Evolutionary conservation across 805 yeast species (phyloP), one percentile per base, ranked within the genome.

Genomic region (Kazachstania kunashirensis): DNA sequence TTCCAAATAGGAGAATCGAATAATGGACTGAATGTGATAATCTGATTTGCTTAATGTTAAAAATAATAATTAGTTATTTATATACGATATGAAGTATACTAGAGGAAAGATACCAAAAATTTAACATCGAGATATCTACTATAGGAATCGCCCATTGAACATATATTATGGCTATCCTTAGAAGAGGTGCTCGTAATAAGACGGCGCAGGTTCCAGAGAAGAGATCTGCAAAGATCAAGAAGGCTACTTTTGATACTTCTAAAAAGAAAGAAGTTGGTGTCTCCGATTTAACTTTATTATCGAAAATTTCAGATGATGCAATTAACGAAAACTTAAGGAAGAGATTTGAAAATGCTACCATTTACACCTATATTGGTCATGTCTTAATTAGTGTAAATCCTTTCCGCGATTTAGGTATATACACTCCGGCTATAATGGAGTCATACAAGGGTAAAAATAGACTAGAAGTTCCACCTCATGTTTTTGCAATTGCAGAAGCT

Each of bases 201-300:
- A 63, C 64, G 23, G 64, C 64, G 34, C 68, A 56, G 51, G 73
- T 66, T 47, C 84, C 77, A 26, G 73, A 73, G 31, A 72, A 71
- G 51, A 68, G 74, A 46, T 64, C 68, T 38, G 55, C 52, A 14
- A 78, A 65, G 27, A 77, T 83, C 38, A 77, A 83, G 55, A 89
- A 89, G 66, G 96, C 96, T 11, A 81, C 85, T 34, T 92, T 86
- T 57, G 97, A 92, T 49, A 62, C 80, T 24, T 66, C 77, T 37
- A 86, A 86, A 65, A 84, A 84, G 70, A 84, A 86, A 59, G 97
- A 92, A 61, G 97, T 92, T n/a, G 99, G 99, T 36, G 96, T 92
- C 7, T 80, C 94, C 29, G 99, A 92, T 61, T 68, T 92, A 53
- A 92, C 99, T 1, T 65, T 92, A 36, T 68, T 92, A 43, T 79